Evolutionary conservation across 257 asterid genomes (phyloP), one percentile per base, ranked within the genome.

Genomic region (Ocimum tenuiflorum): DNA sequence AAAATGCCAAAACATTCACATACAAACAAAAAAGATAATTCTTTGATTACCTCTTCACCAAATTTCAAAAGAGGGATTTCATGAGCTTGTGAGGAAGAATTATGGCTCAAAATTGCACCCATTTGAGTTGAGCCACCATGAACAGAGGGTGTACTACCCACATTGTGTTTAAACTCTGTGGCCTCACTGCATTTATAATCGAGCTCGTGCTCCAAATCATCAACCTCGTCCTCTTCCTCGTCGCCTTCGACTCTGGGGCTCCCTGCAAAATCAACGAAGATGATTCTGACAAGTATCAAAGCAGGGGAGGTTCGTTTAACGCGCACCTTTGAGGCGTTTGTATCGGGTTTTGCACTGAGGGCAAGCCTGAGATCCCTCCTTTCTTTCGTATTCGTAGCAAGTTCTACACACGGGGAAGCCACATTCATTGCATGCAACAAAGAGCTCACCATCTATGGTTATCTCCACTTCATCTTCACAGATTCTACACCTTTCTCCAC

Each of bases 341-440:
- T 81, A 91, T 82, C 96, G 72, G 41, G 95, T 89, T 80, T 80
- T 87, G 92, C 98, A 91, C 69, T 87, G 98, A 72, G 98, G 96
- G 59, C 98, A 91, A 4, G 74, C 82, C 75, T 87, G 95, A 62
- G 62, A 82, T 19, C 96, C 98, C 79, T 89, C 96, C 72, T 87
- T 81, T 67, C 98, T 87, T 76, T 91, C 98, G 29, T 91, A 91
- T 76, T 79, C 94, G 47, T 89, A 89, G 72, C 96, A 91, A 29
- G 89, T 71, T 39, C 90, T 77, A 71, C 98, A 91, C 51, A 89
- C 85, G 6, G 98, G 98, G 83, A 89, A 87, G 71, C 86, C 98
- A 15, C 98, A 91, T 70, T 91, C 98, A 31, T 91, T 87, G 95
- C 98, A 91, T 0, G 96, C 98, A 71, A 87, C 95, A 79, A 90